Base-by-base conservation (phyloP, 1,284 basidiomycete genomes). In the Apiotrichum akiyoshidainum region DNA sequence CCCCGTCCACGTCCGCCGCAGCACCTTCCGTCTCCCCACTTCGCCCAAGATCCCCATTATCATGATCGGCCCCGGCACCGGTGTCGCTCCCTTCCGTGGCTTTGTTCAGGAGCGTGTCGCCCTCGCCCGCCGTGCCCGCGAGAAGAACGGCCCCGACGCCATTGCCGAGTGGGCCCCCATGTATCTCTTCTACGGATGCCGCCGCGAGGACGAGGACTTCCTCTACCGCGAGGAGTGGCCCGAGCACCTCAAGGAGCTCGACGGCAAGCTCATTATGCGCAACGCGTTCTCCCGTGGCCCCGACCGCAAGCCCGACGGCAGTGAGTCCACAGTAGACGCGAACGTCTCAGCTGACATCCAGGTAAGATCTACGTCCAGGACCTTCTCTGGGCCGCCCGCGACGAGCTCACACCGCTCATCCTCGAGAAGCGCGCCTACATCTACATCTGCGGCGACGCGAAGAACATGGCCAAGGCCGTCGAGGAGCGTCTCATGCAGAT, bases 41-140 rank as follows among this genome's bases (percentile, higher is more conserved):
- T 92, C 91, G 75, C 95, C 95, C 54, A 96, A 96, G 83, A 94
- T 92, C 61, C 95, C 95, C 2, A 88, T 99, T 57, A 93, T 99
- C 78, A 98, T 99, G 95, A 86, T 99, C 74, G 95, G 95, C 54
- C 95, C 95, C 58, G 95, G 95, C 55, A 98, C 94, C 61, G 92
- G 93, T 81, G 92, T 99, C 56, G 95, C 95, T 41, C 95, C 95
- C 12, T 99, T 99, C 90, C 89, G 95, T 62, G 93, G 93, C 1
- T 99, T 99, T 75, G 85, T 99, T 9, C 96, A 99, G 80, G 95
- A 99, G 76, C 90, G 95, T 66, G 88, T 98, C 39, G 92, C 92
- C 13, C 86, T 96, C 48, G 95, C 94, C 13, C 88, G 91, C 64
- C 91, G 92, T 68, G 90, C 92, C 2, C 83, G 92, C 61, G 93